Evolutionary conservation across 129 eudicot species (phyloP).

Genomic region (Helianthus tuberosus): DNA sequence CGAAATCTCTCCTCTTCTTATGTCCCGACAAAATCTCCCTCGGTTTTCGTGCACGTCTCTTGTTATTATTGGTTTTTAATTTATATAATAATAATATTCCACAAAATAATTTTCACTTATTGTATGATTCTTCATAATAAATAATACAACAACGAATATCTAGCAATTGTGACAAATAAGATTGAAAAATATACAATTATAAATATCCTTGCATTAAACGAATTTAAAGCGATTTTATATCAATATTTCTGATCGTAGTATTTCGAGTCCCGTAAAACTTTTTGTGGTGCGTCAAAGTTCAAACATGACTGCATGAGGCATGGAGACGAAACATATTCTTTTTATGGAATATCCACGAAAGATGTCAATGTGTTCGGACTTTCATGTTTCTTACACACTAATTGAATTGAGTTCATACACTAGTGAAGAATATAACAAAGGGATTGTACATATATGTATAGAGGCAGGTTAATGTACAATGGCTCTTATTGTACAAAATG

Average conservation of each 20-base stretch:
- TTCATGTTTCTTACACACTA: background rate
- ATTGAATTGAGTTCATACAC: background rate
- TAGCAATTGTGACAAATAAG: background rate
- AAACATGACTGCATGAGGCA: background rate
- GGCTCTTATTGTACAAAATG: no score
- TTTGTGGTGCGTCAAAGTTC: background rate
- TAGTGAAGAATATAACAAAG: background rate
- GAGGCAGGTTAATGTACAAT: no score
- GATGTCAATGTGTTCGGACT: background rate
- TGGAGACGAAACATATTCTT: background rate
- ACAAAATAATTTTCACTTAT: no score
- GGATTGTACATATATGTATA: background rate
- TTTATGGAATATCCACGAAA: background rate
- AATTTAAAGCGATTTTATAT: no score
- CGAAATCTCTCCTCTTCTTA: conserved; percentile 29
- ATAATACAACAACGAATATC: background rate
- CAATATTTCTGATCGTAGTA: background rate
- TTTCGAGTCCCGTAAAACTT: background rate
- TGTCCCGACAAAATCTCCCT: conserved; percentile 44
- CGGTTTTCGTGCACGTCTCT: conserved; percentile 33
- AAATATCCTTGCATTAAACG: no score
- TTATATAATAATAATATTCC: background rate
- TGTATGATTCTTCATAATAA: background rate
- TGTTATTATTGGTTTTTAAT: background rate
- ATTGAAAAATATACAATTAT: background rate